Percentiles rank a stretch among this genome's conserved stretches.
These are phyloP conservation scores for Coleophoma cylindrospora DNA, from an alignment of 2,329 filamentous ascomycete genomes.

Conservation along the genomic window DNA sequence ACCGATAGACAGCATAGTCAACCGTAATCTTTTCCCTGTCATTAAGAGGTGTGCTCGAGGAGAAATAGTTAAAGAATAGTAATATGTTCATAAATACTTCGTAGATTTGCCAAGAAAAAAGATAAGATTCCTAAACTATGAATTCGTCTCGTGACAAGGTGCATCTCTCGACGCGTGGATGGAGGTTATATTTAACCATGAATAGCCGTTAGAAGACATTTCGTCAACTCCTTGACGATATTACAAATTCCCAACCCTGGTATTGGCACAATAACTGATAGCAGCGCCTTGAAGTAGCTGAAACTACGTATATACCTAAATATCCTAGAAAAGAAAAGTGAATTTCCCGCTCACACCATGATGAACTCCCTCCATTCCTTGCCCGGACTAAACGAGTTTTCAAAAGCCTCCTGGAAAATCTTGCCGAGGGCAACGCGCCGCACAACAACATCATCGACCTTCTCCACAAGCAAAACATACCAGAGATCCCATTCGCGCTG, in stretches of 20 bases:
- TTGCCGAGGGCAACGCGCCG: slow-evolving; percentile 26
- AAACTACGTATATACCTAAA: no score
- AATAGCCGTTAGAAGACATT: no score
- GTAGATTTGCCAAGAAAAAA: neutral
- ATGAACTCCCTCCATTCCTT: slow-evolving; percentile 20
- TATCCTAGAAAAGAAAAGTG: neutral
- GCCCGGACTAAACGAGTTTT: neutral
- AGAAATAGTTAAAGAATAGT: neutral
- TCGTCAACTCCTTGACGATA: no score
- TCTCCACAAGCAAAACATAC: slow-evolving; percentile 25
- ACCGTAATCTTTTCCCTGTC: neutral
- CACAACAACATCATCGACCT: slow-evolving; percentile 13
- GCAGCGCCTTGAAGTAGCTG: no score
- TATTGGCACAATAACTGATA: no score
- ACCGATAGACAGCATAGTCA: neutral
- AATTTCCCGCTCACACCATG: neutral
- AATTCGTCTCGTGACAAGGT: neutral
- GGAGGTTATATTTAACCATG: no score
- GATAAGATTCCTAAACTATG: neutral
- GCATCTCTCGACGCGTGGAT: neutral
- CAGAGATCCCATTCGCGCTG: slow-evolving; percentile 28
- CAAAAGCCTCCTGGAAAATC: slow-evolving; percentile 25
- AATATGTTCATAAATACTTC: neutral
- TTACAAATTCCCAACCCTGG: no score
- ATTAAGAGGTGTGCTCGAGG: neutral